These are phyloP conservation scores for Lactarius evosmus DNA, from an alignment of 768 basidiomycete genomes.

Conservation along the genomic window DNA sequence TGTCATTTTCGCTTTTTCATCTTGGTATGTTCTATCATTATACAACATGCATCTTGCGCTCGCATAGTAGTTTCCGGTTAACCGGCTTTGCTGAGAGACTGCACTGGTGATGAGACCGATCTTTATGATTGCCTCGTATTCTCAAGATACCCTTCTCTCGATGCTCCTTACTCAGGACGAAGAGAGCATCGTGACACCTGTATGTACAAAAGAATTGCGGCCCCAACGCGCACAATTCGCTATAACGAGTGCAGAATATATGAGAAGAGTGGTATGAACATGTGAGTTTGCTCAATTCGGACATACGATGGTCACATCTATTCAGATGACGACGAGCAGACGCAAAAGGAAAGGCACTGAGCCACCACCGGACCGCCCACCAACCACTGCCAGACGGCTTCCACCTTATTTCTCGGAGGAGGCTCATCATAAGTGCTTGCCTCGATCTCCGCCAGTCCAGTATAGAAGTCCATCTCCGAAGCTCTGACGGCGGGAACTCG, in stretches of 20 bases:
- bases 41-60: conserved; percentile 28
- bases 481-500: conserved; percentile 46
- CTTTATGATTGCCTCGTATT: neutral
- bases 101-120: conserved; percentile 11
- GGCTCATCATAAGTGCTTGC: conserved; percentile 54
- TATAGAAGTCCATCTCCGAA: conserved; percentile 82
- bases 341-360: neutral
- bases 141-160: neutral
- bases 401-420: conserved; percentile 62
- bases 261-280: neutral
- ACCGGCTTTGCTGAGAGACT: conserved; percentile 8
- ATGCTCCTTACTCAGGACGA: neutral
- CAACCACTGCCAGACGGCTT: conserved; percentile 77
- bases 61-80: conserved; percentile 18
- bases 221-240: neutral
- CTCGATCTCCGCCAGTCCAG: conserved; percentile 44
- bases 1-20: conserved; percentile 21
- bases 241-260: neutral
- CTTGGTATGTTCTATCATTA: conserved; percentile 22
- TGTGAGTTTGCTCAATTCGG: neutral
- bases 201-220: neutral
- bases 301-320: conserved; percentile 10
- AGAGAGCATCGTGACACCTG: neutral
- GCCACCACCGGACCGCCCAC: conserved; percentile 54
- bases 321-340: neutral